phyloP scores from a whole-genome alignment of 352 stramenopile species.

The Pythium brachiatum region DNA sequence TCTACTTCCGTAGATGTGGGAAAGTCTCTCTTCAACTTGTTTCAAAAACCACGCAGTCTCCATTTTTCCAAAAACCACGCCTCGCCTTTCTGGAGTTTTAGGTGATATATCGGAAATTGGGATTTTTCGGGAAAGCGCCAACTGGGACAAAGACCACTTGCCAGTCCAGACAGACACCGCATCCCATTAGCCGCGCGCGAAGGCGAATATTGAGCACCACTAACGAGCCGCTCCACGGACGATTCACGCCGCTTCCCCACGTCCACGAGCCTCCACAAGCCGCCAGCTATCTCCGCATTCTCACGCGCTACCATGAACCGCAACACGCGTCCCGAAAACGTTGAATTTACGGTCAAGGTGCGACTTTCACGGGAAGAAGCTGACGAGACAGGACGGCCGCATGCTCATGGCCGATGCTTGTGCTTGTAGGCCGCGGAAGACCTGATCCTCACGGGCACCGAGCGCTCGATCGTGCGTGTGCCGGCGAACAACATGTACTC shows the following conservation, averaged over 20 bases:
- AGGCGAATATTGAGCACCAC: neutral
- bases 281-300: neutral
- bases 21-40: neutral
- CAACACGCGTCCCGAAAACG: conserved; percentile 88
- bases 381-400: neutral
- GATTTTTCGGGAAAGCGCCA: neutral
- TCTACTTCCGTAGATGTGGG: neutral
- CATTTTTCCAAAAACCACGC: neutral
- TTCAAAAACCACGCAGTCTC: neutral
- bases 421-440: conserved; percentile 61
- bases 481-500: conserved; percentile 88
- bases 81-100: neutral
- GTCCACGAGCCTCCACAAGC: neutral
- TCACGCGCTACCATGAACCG: conserved; percentile 54
- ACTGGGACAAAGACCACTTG: conserved; percentile 4
- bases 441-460: conserved; percentile 70
- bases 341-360: conserved; percentile 96
- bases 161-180: neutral
- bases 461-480: conserved; percentile 82
- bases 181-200: neutral
- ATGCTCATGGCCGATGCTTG: conserved; percentile 3
- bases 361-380: neutral
- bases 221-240: neutral
- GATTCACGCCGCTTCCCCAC: neutral
- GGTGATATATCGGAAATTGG: neutral